A percentile compares a stretch with the other conserved stretches of the same genome.
Conservation (phyloP, 106 monocot genomes). For the Dioscorea dumetorum region DNA sequence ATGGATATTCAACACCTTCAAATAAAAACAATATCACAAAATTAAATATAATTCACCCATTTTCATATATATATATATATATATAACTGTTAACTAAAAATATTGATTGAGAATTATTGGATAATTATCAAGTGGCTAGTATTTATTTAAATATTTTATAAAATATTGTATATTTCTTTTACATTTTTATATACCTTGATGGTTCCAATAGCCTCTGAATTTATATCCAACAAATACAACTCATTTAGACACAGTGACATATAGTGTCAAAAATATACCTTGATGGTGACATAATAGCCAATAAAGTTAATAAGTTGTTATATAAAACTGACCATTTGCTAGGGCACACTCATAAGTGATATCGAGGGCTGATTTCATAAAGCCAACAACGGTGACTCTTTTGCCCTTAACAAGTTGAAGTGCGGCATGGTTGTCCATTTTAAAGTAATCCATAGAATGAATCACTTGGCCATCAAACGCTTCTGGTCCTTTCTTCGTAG, state of each 20-base stretch:
- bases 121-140: too few species aligned
- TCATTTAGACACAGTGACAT: too few species aligned
- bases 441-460: conserved; percentile 52
- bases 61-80: not conserved
- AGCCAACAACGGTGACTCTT: conserved; percentile 48
- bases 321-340: conserved; percentile 45
- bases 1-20: conserved; percentile 39
- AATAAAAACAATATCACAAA: not conserved
- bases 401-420: conserved; percentile 34
- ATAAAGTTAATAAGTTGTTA: too few species aligned
- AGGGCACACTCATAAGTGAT: conserved; percentile 47
- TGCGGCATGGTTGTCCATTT: conserved; percentile 22
- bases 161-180: too few species aligned
- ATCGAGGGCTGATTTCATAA: conserved; percentile 45
- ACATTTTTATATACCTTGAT: too few species aligned
- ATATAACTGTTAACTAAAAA: too few species aligned
- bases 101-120: too few species aligned
- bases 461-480: conserved; percentile 51
- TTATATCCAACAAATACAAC: too few species aligned
- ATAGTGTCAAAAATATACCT: too few species aligned
- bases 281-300: too few species aligned
- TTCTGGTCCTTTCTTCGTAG: conserved; percentile 39
- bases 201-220: too few species aligned
- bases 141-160: too few species aligned
- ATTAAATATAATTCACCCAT: not conserved